Evolutionary conservation across 1,139 yeast species (phyloP), one percentile per base, ranked within the genome.

Genomic region (Hansenula lynferdii): DNA sequence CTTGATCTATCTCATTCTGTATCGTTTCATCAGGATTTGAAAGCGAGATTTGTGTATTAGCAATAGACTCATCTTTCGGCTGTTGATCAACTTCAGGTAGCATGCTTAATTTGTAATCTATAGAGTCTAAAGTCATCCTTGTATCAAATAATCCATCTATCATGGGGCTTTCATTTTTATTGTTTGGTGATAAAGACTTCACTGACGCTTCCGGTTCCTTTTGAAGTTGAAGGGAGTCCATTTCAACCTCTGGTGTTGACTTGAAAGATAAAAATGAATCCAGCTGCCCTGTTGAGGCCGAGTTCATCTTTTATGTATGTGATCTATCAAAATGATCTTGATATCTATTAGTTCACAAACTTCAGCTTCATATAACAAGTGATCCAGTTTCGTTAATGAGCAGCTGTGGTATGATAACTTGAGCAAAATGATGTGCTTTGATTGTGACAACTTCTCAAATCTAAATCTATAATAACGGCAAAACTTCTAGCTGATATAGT

Each of bases 141-240:
- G 34, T 8, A 15, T 29, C 28, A 18, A 40, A 33, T 6, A 39
- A 12, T 1, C 37, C 15, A 27, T 35, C 36, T 9, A 39, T 30
- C 14, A 27, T 34, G 40, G 44, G 43, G 39, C 44, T 43, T 9
- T 16, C 33, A 7, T 35, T 22, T 14, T 37, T 30, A 5, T 21
- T 10, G 15, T 35, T 34, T 19, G 31, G 36, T 7, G 34, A 23
- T 15, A 17, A 5, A 7, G 32, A 25, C 25, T 28, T 30, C 3
- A 25, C 31, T 9, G 24, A 4, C 12, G 7, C 10, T 2, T 5
- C 28, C 5, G 27, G 27, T 9, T 34, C 27, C 11, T 39, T 42
- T 20, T 40, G 33, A 5, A 44, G 31, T 19, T 44, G 47, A 9
- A 47, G 30, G 2, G 48, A 42, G 34, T 43, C 39, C 9, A 37